phyloP scores from a whole-genome alignment of 2,329 filamentous ascomycete species.

The Fusarium coffeatum region DNA sequence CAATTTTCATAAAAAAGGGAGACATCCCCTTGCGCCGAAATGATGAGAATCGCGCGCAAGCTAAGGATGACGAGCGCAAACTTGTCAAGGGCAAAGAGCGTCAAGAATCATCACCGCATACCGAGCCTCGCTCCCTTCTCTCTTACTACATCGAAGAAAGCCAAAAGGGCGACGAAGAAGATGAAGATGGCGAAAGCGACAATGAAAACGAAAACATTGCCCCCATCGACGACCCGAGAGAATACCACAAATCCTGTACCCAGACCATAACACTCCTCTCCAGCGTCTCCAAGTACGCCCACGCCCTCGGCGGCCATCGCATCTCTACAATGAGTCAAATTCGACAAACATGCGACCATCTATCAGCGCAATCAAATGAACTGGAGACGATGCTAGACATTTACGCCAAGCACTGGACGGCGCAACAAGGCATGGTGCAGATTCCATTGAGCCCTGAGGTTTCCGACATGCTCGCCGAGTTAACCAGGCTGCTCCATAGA shows the following conservation, averaged over 20 bases:
- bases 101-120: background rate
- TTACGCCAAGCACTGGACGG: conserved; percentile 31
- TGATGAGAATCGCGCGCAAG: background rate
- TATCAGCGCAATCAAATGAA: conserved; percentile 27
- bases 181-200: background rate
- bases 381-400: conserved; percentile 27
- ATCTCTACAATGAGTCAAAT: conserved; percentile 36
- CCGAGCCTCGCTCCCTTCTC: background rate
- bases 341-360: conserved; percentile 17
- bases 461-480: conserved; percentile 20
- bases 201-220: background rate
- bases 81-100: background rate
- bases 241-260: conserved; percentile 22
- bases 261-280: background rate
- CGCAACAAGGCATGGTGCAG: conserved; percentile 6
- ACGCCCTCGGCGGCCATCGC: conserved; percentile 10
- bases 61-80: background rate
- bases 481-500: background rate
- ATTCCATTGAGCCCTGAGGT: conserved; percentile 33
- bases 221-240: background rate
- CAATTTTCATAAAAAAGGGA: background rate
- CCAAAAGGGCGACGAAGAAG: background rate
- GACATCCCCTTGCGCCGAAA: background rate
- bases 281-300: background rate
- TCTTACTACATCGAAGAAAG: background rate